Conservation (phyloP, 805 yeast genomes). For the Wickerhamia fluorescens region DNA sequence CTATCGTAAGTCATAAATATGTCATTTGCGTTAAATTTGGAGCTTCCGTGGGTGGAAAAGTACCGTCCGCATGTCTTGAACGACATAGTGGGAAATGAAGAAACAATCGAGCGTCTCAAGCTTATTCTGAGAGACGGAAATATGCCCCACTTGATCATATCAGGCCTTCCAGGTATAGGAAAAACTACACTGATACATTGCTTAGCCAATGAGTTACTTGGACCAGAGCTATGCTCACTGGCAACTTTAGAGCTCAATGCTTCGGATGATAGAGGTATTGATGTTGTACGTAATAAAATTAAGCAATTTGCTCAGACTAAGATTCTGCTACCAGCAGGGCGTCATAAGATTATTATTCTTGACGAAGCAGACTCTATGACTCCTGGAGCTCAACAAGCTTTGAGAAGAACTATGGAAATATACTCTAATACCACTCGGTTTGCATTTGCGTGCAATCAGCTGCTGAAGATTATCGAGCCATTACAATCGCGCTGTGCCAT, state of each 20-base stretch:
- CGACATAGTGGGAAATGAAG: slow-evolving; percentile 91
- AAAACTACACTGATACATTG: slow-evolving; percentile 93
- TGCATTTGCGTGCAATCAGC: slow-evolving; percentile 97
- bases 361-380: slow-evolving; percentile 98
- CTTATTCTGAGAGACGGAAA: slow-evolving; percentile 89
- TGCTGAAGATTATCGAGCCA: slow-evolving; percentile 93
- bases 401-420: slow-evolving; percentile 91
- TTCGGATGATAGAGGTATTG: slow-evolving; percentile 95
- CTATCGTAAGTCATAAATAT: slow-evolving; percentile 1
- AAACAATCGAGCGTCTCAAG: slow-evolving; percentile 76
- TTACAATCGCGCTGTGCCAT: slow-evolving; percentile 95
- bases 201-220: slow-evolving; percentile 77
- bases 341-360: slow-evolving; percentile 86
- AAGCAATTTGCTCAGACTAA: slow-evolving; percentile 95
- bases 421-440: slow-evolving; percentile 94
- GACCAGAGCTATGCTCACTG: slow-evolving; percentile 55
- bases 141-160: slow-evolving; percentile 92
- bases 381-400: slow-evolving; percentile 92
- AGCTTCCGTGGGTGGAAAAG: slow-evolving; percentile 74
- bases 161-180: slow-evolving; percentile 97
- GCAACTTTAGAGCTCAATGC: slow-evolving; percentile 94
- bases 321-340: slow-evolving; percentile 77
- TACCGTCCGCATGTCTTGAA: slow-evolving; percentile 74
- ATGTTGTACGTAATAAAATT: slow-evolving; percentile 88
- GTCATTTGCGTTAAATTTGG: slow-evolving; percentile 14